Evolutionary conservation across 2,329 filamentous ascomycete species (phyloP), one percentile per base, ranked within the genome.

Genomic region (Diaporthe ampelina): DNA sequence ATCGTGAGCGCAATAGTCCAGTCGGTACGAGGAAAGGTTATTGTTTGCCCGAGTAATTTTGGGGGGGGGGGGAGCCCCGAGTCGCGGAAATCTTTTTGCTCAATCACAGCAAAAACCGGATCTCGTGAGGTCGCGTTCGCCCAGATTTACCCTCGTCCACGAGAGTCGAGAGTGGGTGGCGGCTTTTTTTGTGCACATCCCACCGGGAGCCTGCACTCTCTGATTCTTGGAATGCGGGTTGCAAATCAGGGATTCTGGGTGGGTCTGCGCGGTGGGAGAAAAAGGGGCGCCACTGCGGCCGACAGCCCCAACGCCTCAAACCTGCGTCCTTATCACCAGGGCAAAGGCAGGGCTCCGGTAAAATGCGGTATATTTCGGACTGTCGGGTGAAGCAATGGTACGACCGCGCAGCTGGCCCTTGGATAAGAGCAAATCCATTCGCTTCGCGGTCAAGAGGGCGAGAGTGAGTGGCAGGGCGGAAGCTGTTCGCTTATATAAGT

Each of bases 251-350:
- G 69, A 63, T 72, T 40, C 24, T 13, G 29, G 45, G 69, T 72
- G 69, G 69, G 57, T 54, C 69, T 72, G 35, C 57, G 40, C 40
- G 45, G 45, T 43, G 57, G 57, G 58, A 71, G 37, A 13, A 72
- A 72, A 71, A 29, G 69, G 69, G 69, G 57, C 48, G 57, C 57
- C 35, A 43, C 52, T 21, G 54, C 54, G 48, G 56, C 45, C 43
- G 48, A 52, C n/a, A 40, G 43, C 37, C 50, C 63, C 63, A 52
- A 63, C 48, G 19, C 4, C 56, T n/a, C 32, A 50, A 61, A 72
- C 40, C 57, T 63, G 35, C 24, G 57, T 63, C 48, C 50, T 45
- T 67, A 52, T 50, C 17, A 40, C 29, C 13, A 24, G 35, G 21
- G 43, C 32, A 45, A 45, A 21, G 10, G 11, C 19, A 50, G 29